Base-by-base conservation (phyloP, 768 basidiomycete genomes). In the Kwoniella shandongensis region DNA sequence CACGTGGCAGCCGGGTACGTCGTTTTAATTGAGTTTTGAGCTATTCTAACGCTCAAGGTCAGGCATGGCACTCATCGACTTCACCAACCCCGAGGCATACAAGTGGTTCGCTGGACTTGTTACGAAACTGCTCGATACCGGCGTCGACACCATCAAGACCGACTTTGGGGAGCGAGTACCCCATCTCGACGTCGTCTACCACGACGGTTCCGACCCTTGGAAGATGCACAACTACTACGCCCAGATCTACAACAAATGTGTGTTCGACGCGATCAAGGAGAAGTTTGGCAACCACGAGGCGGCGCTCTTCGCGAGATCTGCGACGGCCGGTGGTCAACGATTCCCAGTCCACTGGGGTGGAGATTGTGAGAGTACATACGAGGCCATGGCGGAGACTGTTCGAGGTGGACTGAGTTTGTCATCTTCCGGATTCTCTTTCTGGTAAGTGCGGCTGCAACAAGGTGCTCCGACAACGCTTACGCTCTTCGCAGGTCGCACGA, bases 161-260 rank as follows among this genome's bases (percentile, higher is more conserved):
- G 86, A 88, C 67, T 88, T 88, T 68, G 87, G 83, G 26, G 87
- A 89, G 72, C 82, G 86, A 11, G 87, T 88, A 48, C 87, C 87
- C 1, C 86, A 88, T 67, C 76, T 83, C 0, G 79, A 80, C 22
- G 81, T 88, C 51, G 78, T 78, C 17, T 88, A 81, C 79, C 79
- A 85, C 68, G 83, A 87, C 62, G 84, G 85, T 8, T 84, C 84
- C 10, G 85, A 87, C 70, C 84, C 87, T 0, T 81, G 81, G 59
- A 79, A 82, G 55, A 82, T 85, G 79, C 87, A 89, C 79, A 89
- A 88, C 68, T 78, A 79, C n/a, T 88, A 85, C 72, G 79, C 87
- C 3, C 81, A 84, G 8, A 72, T 83, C 0, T 88, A 88, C 78
- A 89, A 89, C 72, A 80, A 85, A 61, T 75, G 85, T 53, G 87